phyloP scores from a whole-genome alignment of 2,329 filamentous ascomycete genomes.

The Claviceps maximensis region DNA sequence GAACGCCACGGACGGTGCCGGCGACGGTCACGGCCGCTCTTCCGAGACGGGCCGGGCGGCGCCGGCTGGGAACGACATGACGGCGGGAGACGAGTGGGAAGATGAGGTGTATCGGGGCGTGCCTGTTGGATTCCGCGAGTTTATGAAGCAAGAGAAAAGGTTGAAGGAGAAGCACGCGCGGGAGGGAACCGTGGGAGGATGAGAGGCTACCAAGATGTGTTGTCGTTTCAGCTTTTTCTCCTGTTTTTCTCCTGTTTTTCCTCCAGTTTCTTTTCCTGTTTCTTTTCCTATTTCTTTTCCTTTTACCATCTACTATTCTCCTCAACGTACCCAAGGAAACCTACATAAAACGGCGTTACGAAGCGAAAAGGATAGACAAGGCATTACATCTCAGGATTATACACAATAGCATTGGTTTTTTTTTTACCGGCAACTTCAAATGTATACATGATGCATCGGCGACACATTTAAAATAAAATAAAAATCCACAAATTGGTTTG shows the following conservation, averaged over 20 bases:
- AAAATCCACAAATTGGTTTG: neutral
- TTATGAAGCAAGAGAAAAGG: slow-evolving; percentile 93
- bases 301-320: too few relatives aligned
- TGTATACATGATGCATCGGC: too few relatives aligned
- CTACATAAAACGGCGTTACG: neutral
- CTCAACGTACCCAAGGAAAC: too few relatives aligned
- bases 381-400: neutral
- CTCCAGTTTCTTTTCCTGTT: neutral
- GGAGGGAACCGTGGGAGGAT: slow-evolving; percentile 34
- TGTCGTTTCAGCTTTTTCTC: neutral
- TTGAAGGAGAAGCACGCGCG: slow-evolving; percentile 60
- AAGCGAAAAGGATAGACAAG: neutral
- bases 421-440: too few relatives aligned
- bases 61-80: slow-evolving; percentile 22
- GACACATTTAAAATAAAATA: too few relatives aligned
- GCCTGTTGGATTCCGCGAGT: slow-evolving; percentile 86
- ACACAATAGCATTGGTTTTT: neutral
- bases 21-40: slow-evolving; percentile 54
- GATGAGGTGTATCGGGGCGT: slow-evolving; percentile 66
- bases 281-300: neutral
- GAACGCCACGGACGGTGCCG: slow-evolving; percentile 63
- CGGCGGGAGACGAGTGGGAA: slow-evolving; percentile 41
- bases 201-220: neutral
- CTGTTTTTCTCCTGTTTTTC: neutral
- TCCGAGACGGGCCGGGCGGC: slow-evolving; percentile 53